Percentiles rank a stretch among this genome's conserved stretches.
Conservation (phyloP, 2,329 filamentous ascomycete genomes). For the Talaromyces sp. region DNA sequence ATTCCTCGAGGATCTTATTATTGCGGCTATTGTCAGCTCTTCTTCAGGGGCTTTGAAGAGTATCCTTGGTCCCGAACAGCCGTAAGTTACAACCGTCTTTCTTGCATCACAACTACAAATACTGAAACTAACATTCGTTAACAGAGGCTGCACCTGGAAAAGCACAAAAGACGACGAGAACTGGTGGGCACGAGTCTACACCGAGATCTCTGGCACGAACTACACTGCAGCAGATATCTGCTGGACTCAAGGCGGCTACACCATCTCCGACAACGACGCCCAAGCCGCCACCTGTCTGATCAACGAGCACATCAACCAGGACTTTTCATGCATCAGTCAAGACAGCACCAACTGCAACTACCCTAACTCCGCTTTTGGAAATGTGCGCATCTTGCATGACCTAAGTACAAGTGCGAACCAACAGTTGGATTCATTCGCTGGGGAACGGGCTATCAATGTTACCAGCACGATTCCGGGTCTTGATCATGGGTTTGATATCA, state of each 20-base stretch:
- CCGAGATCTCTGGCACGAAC: not conserved
- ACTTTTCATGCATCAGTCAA: not conserved
- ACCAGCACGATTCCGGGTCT: not conserved
- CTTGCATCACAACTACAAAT: not conserved
- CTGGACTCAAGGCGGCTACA: conserved; percentile 8
- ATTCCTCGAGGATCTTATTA: not conserved
- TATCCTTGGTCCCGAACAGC: not conserved
- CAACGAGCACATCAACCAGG: conserved; percentile 5
- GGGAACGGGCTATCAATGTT: not conserved
- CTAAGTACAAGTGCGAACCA: not conserved
- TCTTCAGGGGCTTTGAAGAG: not conserved
- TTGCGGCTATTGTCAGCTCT: not conserved
- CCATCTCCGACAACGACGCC: not conserved
- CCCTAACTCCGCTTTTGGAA: not conserved
- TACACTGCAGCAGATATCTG: not conserved
- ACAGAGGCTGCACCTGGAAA: conserved; percentile 2
- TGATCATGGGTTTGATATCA: not conserved
- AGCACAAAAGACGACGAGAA: not conserved
- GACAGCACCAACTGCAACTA: not conserved
- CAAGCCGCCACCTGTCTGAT: not conserved
- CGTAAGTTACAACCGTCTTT: not conserved
- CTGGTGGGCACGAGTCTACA: conserved; percentile 1
- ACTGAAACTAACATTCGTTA: not conserved
- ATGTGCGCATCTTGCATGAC: not conserved
- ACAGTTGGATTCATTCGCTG: not conserved